phyloP scores from a whole-genome alignment of 208 protist genomes.

The Leishmania aethiopica region DNA sequence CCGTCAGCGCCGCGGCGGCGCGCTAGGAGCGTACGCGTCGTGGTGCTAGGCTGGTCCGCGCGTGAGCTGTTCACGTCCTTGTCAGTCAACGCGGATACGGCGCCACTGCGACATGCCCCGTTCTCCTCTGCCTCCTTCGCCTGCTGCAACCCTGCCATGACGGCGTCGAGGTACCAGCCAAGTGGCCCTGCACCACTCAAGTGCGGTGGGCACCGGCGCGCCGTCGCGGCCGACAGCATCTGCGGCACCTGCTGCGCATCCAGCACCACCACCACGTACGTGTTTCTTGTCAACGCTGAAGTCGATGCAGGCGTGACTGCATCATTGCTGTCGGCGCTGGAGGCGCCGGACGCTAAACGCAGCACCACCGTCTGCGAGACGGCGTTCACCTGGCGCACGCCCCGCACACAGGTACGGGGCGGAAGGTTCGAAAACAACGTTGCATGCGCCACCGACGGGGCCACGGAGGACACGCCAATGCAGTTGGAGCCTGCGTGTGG shows the following conservation, averaged over 20 bases:
- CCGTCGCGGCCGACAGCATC: slow-evolving; percentile 26
- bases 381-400: slow-evolving; percentile 17
- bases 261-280: slow-evolving; percentile 21
- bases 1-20: neutral
- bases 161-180: slow-evolving; percentile 30
- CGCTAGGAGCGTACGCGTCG: neutral
- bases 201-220: slow-evolving; percentile 18
- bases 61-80: neutral
- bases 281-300: slow-evolving; percentile 2
- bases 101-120: neutral
- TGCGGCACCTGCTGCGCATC: slow-evolving; percentile 31
- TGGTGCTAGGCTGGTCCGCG: neutral
- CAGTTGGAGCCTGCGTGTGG: neutral
- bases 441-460: neutral
- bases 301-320: neutral
- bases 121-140: neutral
- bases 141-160: slow-evolving; percentile 11
- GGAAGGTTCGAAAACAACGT: slow-evolving; percentile 7
- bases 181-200: slow-evolving; percentile 30
- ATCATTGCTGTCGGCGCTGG: neutral
- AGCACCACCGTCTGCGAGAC: slow-evolving; percentile 32
- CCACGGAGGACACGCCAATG: no score
- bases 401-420: slow-evolving; percentile 2
- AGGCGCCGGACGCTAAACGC: neutral
- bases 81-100: neutral